phyloP scores from a whole-genome alignment of 331 rosid species.

The Acacia pycnantha region DNA sequence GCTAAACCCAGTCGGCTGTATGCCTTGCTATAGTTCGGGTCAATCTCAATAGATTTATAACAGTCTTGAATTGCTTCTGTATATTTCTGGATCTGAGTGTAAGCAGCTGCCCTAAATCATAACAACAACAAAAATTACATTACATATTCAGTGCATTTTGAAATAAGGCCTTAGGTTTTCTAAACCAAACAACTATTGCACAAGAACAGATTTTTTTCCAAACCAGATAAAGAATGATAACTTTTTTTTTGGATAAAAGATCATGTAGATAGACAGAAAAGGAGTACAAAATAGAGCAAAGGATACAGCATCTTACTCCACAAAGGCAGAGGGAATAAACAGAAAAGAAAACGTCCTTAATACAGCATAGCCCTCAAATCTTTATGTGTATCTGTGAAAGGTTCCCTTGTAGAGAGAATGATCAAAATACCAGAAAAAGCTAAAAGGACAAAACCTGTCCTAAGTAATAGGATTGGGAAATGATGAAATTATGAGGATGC shows the following conservation, averaged over 20 bases:
- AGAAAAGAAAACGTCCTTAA: not conserved
- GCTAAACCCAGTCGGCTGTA: constrained; percentile 91
- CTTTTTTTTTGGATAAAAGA: not conserved
- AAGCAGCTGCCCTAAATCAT: constrained; percentile 92
- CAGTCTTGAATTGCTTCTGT: constrained; percentile 79
- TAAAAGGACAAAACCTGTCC: not conserved
- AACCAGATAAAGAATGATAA: constrained; percentile 1
- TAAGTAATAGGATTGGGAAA: not conserved
- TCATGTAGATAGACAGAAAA: not conserved
- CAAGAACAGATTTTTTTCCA: not conserved
- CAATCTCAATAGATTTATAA: constrained; percentile 71
- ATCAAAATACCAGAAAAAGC: not conserved
- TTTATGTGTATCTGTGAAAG: not conserved
- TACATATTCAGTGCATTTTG: constrained; percentile 15
- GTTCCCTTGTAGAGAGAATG: not conserved
- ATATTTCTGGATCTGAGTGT: constrained; percentile 71
- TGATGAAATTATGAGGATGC: not conserved
- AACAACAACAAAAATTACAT: constrained; percentile 18
- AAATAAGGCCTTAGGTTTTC: constrained; percentile 6
- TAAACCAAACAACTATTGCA: not conserved
- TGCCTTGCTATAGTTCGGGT: constrained; percentile 88
- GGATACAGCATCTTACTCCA: not conserved
- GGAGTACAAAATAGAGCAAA: not conserved
- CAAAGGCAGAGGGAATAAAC: not conserved
- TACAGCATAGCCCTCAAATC: not conserved